These are phyloP conservation scores for Fusarium sp. DNA, from an alignment of 2,329 filamentous ascomycete genomes.

Conservation along the genomic window DNA sequence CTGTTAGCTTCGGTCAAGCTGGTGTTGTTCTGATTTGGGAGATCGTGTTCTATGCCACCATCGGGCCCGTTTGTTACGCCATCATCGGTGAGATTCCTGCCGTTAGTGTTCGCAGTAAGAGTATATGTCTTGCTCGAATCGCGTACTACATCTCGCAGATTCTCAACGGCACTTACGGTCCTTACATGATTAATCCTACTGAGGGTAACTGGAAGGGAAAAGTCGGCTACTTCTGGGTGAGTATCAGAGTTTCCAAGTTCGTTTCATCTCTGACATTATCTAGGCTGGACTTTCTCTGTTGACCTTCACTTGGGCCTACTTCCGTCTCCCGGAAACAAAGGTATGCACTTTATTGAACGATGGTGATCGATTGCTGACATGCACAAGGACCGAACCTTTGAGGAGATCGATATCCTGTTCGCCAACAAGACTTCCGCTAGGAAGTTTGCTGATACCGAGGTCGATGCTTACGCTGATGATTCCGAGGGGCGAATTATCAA, in stretches of 20 bases:
- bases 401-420: constrained; percentile 49
- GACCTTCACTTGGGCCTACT: constrained; percentile 46
- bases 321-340: constrained; percentile 47
- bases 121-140: constrained; percentile 52
- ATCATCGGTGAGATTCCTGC: constrained; percentile 54
- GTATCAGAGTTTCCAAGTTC: accelerated
- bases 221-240: constrained; percentile 44
- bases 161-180: constrained; percentile 43
- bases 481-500: constrained; percentile 1
- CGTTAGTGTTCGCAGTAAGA: constrained; percentile 53
- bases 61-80: constrained; percentile 55
- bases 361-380: neutral
- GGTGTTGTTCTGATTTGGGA: constrained; percentile 56
- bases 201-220: constrained; percentile 50
- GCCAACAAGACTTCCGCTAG: constrained; percentile 43
- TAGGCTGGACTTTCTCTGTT: constrained; percentile 39
- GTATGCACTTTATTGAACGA: accelerated
- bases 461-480: constrained; percentile 6
- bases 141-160: constrained; percentile 43
- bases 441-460: constrained; percentile 46
- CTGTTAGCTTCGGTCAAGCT: constrained; percentile 48
- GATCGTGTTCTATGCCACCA: constrained; percentile 53
- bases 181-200: constrained; percentile 47
- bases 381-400: constrained; percentile 37
- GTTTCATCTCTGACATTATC: neutral